Evolutionary conservation across 257 asterid species (phyloP), one percentile per base, ranked within the genome.

Genomic region (Rauvolfia tetraphylla): DNA sequence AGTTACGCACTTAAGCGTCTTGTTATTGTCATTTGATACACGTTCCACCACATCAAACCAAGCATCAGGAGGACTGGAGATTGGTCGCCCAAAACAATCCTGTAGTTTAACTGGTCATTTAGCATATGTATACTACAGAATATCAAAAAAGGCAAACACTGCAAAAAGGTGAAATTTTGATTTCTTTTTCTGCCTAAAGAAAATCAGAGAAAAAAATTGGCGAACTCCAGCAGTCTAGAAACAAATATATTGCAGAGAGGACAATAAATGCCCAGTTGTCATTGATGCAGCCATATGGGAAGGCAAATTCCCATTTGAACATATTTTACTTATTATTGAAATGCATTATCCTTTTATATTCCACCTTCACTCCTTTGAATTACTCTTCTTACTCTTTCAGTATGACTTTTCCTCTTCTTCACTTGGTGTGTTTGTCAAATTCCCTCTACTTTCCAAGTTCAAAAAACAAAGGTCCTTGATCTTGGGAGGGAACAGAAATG

Each of bases 21-120:
- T 95, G 90, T 95, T 95, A 78, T 89, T 88, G 85, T 95, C 97
- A 39, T 90, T 79, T 65, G 99, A 95, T 68, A 93, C 79, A 77
- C 99, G 99, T 87, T 93, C 98, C 85, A 95, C 98, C 87, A 95
- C 88, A 86, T 95, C 99, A 75, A 95, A 86, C 99, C 99, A 95
- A 86, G 99, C 92, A 95, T 95, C 99, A 23, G 99, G 99, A 80
- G 98, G 86, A 80, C 99, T 91, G n/a, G 96, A 79, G 83, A 95
- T 95, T 61, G 99, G 99, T 79, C 98, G 88, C 57, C 92, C 95
- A 84, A 95, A 95, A 89, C 98, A 95, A 88, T 93, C 99, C 99
- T 95, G 85, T 72, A 75, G 81, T 77, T 75, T 67, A 71, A 34
- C 62, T 27, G 5, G 48, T 31, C 34, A 44, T 75, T 38, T 77